A percentile compares a stretch with the other conserved stretches of the same genome.
Conservation (phyloP, 2,329 filamentous ascomycete species). For the Fusarium paranaense region DNA sequence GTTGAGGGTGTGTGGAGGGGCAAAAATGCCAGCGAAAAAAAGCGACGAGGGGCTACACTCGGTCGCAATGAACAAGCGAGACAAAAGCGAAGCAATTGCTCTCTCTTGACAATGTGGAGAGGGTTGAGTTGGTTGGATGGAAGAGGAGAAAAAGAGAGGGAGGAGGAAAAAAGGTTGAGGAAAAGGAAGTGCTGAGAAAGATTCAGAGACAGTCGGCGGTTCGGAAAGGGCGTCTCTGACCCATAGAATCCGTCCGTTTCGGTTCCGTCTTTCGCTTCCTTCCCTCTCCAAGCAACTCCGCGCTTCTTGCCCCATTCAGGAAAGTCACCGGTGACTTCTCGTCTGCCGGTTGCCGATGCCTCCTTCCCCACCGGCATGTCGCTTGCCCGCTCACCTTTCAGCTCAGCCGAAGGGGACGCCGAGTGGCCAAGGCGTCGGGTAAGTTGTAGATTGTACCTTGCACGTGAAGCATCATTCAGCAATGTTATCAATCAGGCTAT, state of each 20-base stretch:
- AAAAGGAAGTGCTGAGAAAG: conserved; percentile 16
- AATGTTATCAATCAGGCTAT: background rate
- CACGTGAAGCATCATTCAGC: background rate
- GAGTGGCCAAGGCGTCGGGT: conserved; percentile 1
- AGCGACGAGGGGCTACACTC: conserved; percentile 27
- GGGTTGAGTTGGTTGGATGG: background rate
- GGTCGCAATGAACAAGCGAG: conserved; percentile 28
- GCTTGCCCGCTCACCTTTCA: conserved; percentile 2
- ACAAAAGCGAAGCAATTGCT: conserved; percentile 31
- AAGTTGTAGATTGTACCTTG: conserved; percentile 6
- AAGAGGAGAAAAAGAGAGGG: conserved; percentile 2
- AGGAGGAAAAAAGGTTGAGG: conserved; percentile 26
- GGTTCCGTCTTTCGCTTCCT: conserved; percentile 31
- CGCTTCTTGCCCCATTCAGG: conserved; percentile 27
- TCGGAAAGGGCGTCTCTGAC: conserved; percentile 41
- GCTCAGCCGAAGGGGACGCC: conserved; percentile 1
- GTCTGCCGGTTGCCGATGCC: conserved; percentile 11
- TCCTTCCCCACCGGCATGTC: conserved; percentile 2
- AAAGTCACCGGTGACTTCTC: conserved; percentile 29
- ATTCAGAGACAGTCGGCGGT: conserved; percentile 30
- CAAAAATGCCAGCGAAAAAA: conserved; percentile 27
- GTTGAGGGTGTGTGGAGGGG: conserved; percentile 25
- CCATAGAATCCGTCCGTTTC: conserved; percentile 40
- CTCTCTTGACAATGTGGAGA: background rate
- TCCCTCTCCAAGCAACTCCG: conserved; percentile 21